Evolutionary conservation across 2,329 filamentous ascomycete genomes (phyloP), one percentile per base, ranked within the genome.

Genomic region (Ascomycota sp.): DNA sequence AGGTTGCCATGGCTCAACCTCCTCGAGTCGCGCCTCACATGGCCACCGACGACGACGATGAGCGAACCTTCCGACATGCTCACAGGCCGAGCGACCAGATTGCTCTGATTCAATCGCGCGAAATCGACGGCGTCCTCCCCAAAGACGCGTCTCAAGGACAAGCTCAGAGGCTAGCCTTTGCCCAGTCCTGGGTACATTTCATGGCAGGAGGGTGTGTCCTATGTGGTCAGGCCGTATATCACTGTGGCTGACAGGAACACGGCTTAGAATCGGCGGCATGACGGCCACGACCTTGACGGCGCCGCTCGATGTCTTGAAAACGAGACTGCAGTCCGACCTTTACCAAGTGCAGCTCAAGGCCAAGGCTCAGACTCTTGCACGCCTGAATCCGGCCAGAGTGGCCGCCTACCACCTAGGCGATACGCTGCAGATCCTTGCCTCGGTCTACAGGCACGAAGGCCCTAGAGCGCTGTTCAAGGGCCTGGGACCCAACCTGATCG

Each of bases 261-360:
- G 17, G 3, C 5, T 22, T 40, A 92, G 85, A 25, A 56, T 81
- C 30, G 85, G 85, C 41, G 85, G 85, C 41, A 91, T 93, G 75
- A 83, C 81, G 12, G 76, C 86, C 8, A 80, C 86, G 17, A 75
- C 79, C n/a, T 56, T 94, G n/a, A 94, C 86, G 2, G 83, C 82
- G 7, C 86, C 86, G 15, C 75, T 95, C 35, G 86, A 94, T 47
- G 85, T 94, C 21, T 66, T 95, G 30, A 92, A 92, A 52, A 95
- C 86, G 8, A 73, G 86, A 23, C 63, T 95, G 3, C 86, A 95
- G 51, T 91, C 82, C 44, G 85, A 92, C 47, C 91, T 91, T 50
- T 94, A 94, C 61, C 81, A 93, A 50, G 64, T 73, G 7, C 80
- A 93, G 52, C 65, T 93, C 27, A 65, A 65, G 20, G 69, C 71